Evolutionary conservation across 1,284 basidiomycete genomes (phyloP).

Genomic region (Tylopilus orsonianus): DNA sequence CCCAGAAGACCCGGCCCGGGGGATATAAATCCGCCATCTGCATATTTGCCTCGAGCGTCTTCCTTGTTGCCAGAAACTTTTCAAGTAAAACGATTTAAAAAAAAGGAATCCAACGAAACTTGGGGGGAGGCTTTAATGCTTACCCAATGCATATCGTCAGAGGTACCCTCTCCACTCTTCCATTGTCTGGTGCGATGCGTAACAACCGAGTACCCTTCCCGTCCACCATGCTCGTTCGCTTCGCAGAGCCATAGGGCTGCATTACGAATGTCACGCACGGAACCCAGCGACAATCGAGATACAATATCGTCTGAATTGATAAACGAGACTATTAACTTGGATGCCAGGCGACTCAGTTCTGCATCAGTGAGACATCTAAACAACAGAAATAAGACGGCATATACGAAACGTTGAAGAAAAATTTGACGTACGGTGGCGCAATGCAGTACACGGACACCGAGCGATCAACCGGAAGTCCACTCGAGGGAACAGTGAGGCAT

Average conservation of each 20-base stretch:
- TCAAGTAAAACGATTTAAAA: constrained; percentile 5
- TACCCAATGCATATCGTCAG: constrained; percentile 68
- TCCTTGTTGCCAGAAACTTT: constrained; percentile 75
- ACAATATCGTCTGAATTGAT: constrained; percentile 84
- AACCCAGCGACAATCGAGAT: constrained; percentile 73
- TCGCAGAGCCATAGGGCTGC: constrained; percentile 79
- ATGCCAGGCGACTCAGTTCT: constrained; percentile 52
- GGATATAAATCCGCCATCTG: constrained; percentile 72
- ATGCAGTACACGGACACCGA: constrained; percentile 77
- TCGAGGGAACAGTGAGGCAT: constrained; percentile 67
- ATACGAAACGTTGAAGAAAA: background rate
- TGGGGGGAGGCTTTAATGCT: constrained; percentile 21
- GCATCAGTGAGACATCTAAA: constrained; percentile 59
- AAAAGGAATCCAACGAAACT: background rate
- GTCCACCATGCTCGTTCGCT: constrained; percentile 48
- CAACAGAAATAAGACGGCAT: constrained; percentile 6
- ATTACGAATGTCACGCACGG: constrained; percentile 74
- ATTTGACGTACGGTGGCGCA: constrained; percentile 67
- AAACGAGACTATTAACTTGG: constrained; percentile 69
- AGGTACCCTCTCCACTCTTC: constrained; percentile 53
- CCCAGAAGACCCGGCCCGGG: constrained; percentile 79
- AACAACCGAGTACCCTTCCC: constrained; percentile 60
- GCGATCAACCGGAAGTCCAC: constrained; percentile 68
- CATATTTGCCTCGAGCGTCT: constrained; percentile 86
- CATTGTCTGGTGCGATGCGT: constrained; percentile 57